Conservation (phyloP, 139 green algal genomes). For the Coccomyxa sp. region DNA sequence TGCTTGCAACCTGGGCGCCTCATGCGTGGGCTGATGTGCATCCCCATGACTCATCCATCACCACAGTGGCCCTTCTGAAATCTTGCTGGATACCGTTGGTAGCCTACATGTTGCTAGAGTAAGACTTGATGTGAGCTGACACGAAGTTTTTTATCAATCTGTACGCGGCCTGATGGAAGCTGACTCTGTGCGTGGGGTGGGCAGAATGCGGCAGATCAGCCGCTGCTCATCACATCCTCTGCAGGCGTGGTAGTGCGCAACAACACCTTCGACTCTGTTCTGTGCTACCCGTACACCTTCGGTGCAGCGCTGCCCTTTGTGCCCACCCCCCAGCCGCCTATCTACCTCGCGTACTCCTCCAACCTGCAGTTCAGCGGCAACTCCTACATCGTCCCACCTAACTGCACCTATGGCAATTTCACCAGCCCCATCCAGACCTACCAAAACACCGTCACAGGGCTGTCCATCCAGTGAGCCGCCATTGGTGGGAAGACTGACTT, state of each 20-base stretch:
- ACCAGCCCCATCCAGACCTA: not conserved
- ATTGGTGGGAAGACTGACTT: no score
- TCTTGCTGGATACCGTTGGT: no score
- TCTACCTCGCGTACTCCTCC: not conserved
- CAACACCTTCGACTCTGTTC: not conserved
- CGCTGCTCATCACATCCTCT: not conserved
- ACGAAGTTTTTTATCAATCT: no score
- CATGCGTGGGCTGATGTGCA: no score
- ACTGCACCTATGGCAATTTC: not conserved
- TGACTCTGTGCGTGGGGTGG: not conserved
- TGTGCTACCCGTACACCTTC: not conserved
- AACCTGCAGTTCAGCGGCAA: not conserved
- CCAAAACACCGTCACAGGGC: not conserved
- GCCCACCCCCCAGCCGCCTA: not conserved
- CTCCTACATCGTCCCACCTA: not conserved
- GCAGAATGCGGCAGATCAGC: not conserved
- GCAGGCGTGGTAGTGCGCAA: not conserved
- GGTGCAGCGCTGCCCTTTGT: not conserved
- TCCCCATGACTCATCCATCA: no score
- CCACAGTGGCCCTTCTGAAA: no score
- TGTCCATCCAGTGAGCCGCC: not conserved
- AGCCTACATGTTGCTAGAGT: no score
- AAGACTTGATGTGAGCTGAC: no score
- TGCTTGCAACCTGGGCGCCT: no score
- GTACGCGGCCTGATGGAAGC: no score